A percentile compares a stretch with the other conserved stretches of the same genome.
Conservation (phyloP, 139 green algal species). For the Chlamydomonas sphaeroides region DNA sequence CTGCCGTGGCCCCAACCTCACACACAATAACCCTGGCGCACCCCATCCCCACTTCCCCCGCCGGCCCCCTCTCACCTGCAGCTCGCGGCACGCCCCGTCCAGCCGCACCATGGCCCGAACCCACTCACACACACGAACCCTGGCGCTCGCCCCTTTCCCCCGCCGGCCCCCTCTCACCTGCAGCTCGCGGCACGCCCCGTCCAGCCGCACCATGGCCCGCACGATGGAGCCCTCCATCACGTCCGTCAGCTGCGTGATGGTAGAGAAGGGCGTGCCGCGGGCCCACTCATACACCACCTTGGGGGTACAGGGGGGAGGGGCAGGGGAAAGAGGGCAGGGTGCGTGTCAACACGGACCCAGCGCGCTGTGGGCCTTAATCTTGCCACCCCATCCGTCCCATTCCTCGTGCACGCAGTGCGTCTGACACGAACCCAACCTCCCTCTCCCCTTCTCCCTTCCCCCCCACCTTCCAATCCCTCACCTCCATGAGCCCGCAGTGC, state of each 20-base stretch:
- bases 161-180: background rate
- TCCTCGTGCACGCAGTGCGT: too few relatives aligned
- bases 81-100: conserved; percentile 60
- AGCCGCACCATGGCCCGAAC: too few relatives aligned
- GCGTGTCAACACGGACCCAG: too few relatives aligned
- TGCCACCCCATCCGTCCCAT: too few relatives aligned
- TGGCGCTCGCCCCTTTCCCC: too few relatives aligned
- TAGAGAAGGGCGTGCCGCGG: conserved; percentile 84
- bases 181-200: conserved; percentile 61
- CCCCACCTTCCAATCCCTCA: conserved; percentile 10
- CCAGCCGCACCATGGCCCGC: conserved; percentile 84
- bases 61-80: conserved; percentile 27
- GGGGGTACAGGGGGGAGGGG: background rate
- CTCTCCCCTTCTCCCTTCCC: background rate
- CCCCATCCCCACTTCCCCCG: too few relatives aligned
- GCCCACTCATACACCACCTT: conserved; percentile 98
- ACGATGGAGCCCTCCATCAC: conserved; percentile 95
- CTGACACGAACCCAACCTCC: background rate
- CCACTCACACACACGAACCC: too few relatives aligned
- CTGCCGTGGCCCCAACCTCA: too few relatives aligned
- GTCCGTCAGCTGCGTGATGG: conserved; percentile 92
- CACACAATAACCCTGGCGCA: too few relatives aligned
- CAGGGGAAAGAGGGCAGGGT: background rate
- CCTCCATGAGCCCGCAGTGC: conserved; percentile 67
- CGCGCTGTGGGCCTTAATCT: too few relatives aligned